These are phyloP conservation scores for Leccinum laetum DNA, from an alignment of 1,284 basidiomycete species.

Conservation along the genomic window DNA sequence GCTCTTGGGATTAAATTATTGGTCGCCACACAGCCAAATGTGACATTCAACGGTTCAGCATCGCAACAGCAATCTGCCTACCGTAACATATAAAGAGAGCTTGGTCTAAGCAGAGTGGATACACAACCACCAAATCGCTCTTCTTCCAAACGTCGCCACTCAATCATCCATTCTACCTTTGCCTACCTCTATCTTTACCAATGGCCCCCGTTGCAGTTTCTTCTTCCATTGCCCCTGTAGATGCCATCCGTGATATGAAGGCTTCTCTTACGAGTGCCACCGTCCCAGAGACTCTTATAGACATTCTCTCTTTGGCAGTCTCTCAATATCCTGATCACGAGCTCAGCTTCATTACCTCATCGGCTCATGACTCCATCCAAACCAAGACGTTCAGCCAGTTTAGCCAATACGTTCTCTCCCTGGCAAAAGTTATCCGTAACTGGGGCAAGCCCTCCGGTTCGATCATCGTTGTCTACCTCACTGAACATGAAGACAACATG, in stretches of 20 bases:
- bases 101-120: background rate
- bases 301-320: slow-evolving; percentile 24
- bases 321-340: slow-evolving; percentile 25
- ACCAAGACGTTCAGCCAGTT: slow-evolving; percentile 31
- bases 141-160: slow-evolving; percentile 6
- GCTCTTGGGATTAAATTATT: background rate
- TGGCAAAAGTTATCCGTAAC: slow-evolving; percentile 19
- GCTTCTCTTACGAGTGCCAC: slow-evolving; percentile 7
- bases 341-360: slow-evolving; percentile 29
- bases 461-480: slow-evolving; percentile 30
- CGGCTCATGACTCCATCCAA: slow-evolving; percentile 32
- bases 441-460: slow-evolving; percentile 30
- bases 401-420: slow-evolving; percentile 15
- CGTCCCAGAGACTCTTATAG: slow-evolving; percentile 20
- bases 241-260: slow-evolving; percentile 15
- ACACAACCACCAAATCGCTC: background rate
- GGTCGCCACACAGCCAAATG: background rate
- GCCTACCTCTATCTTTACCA: background rate
- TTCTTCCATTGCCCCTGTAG: slow-evolving; percentile 5
- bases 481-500: slow-evolving; percentile 35
- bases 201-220: slow-evolving; percentile 20
- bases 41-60: background rate
- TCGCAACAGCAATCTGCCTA: background rate
- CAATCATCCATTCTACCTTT: background rate
- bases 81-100: slow-evolving; percentile 16